A percentile compares a stretch with the other conserved stretches of the same genome.
Conservation (phyloP, 352 stramenopile species). For the Phytophthora uliginosa region DNA sequence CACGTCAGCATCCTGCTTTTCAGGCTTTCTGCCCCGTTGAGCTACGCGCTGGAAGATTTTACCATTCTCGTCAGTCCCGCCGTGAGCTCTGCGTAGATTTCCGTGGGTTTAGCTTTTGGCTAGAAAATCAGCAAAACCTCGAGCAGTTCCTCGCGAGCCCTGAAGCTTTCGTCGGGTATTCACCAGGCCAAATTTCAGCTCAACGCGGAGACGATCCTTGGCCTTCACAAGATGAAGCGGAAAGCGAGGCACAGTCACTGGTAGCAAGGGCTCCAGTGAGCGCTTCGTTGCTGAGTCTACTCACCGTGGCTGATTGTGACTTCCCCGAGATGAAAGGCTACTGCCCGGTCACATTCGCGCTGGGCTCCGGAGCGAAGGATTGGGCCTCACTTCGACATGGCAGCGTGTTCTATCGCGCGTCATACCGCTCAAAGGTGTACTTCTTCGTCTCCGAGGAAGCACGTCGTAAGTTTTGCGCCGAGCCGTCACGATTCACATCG, state of each 20-base stretch:
- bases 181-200: conserved; percentile 15
- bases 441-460: conserved; percentile 67
- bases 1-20: conserved; percentile 46
- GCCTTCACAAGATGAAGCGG: conserved; percentile 34
- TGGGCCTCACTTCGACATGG: conserved; percentile 45
- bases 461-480: conserved; percentile 53
- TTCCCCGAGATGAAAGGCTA: conserved; percentile 83
- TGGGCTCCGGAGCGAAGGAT: conserved; percentile 52
- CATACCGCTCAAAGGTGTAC: conserved; percentile 67
- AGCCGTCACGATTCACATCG: conserved; percentile 52
- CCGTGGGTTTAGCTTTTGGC: conserved; percentile 48
- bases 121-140: conserved; percentile 48
- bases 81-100: conserved; percentile 61
- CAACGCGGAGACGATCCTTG: conserved; percentile 17
- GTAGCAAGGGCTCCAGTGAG: conserved; percentile 56
- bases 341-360: conserved; percentile 75
- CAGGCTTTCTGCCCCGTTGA: conserved; percentile 74
- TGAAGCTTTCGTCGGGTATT: conserved; percentile 45
- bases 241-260: conserved; percentile 42
- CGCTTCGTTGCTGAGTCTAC: conserved; percentile 70
- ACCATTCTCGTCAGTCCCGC: conserved; percentile 27
- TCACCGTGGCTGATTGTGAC: conserved; percentile 71
- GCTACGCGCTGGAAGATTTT: conserved; percentile 49
- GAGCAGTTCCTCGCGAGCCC: conserved; percentile 43
- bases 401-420: conserved; percentile 68